phyloP scores from a whole-genome alignment of 176 grass and related monocot genomes.

The Zoysia pacifica region DNA sequence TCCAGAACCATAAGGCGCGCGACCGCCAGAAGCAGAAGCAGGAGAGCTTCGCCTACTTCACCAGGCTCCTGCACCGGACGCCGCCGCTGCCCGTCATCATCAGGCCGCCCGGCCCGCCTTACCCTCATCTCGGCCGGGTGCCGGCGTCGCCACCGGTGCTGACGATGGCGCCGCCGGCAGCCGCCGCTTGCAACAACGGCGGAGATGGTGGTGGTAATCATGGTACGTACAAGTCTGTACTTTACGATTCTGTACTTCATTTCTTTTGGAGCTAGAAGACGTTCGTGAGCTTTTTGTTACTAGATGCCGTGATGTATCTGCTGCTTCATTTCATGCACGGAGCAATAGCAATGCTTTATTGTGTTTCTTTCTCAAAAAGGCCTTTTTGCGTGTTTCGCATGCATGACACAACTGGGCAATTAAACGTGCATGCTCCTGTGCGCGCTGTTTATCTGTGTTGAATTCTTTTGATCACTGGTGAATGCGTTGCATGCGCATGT shows the following conservation, averaged over 20 bases:
- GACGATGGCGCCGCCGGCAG: not conserved
- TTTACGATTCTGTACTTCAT: not conserved
- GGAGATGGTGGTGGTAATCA: not conserved
- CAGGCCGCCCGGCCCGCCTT: not conserved
- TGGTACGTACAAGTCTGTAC: not conserved
- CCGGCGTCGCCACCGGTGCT: not conserved
- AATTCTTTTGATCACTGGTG: not conserved
- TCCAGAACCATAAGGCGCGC: constrained; percentile 92
- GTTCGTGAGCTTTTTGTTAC: not conserved
- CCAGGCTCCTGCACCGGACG: constrained; percentile 50
- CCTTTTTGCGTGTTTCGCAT: not conserved
- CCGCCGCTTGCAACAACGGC: constrained; percentile 22
- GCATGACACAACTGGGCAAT: constrained; percentile 18
- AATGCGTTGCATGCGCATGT: not conserved
- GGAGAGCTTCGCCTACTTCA: constrained; percentile 75
- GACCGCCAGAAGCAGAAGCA: constrained; percentile 80
- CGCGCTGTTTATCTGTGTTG: not conserved
- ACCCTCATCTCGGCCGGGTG: not conserved
- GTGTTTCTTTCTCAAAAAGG: not conserved
- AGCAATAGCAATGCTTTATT: not conserved
- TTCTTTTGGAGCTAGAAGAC: not conserved
- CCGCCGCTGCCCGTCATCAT: constrained; percentile 38
- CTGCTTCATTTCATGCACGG: constrained; percentile 27
- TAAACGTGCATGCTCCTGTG: constrained; percentile 4
- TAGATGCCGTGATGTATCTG: not conserved